phyloP scores from a whole-genome alignment of 805 yeast species.

The Saccharomycopsis javanensis region DNA sequence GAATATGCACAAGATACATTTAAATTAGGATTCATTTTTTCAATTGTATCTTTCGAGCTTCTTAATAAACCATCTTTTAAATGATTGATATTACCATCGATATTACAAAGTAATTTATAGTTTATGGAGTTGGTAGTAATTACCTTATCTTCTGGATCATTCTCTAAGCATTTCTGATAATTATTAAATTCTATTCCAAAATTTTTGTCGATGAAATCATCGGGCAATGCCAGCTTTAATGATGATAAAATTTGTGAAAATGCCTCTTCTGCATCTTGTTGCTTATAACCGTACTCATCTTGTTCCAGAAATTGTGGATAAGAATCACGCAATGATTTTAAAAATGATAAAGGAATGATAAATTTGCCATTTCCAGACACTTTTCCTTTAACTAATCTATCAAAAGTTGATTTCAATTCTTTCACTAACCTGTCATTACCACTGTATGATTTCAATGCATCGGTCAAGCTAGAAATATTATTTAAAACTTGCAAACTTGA shows the following conservation, averaged over 20 bases:
- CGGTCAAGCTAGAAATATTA: constrained; percentile 71
- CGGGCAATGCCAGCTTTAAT: constrained; percentile 39
- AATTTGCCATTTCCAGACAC: constrained; percentile 27
- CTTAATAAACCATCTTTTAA: constrained; percentile 73
- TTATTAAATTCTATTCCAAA: constrained; percentile 61
- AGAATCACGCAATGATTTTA: constrained; percentile 51
- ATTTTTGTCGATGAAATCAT: constrained; percentile 40
- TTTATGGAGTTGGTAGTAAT: constrained; percentile 44
- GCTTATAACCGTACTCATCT: constrained; percentile 63
- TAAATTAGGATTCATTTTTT: constrained; percentile 64
- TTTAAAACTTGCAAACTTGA: constrained; percentile 86
- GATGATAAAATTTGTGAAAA: constrained; percentile 65
- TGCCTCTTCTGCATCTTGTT: constrained; percentile 98
- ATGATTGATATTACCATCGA: constrained; percentile 75
- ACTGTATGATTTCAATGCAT: constrained; percentile 51
- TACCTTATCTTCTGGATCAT: constrained; percentile 38
- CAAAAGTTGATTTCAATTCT: constrained; percentile 39
- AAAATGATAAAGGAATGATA: constrained; percentile 61
- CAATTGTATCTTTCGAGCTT: constrained; percentile 66
- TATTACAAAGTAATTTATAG: constrained; percentile 80
- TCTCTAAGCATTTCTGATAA: constrained; percentile 51
- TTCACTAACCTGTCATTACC: constrained; percentile 34
- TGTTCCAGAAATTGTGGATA: constrained; percentile 89
- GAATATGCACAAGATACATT: constrained; percentile 64
- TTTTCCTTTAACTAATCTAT: constrained; percentile 29